Conservation (phyloP, 2,329 filamentous ascomycete genomes). For the Colletotrichum filicis region DNA sequence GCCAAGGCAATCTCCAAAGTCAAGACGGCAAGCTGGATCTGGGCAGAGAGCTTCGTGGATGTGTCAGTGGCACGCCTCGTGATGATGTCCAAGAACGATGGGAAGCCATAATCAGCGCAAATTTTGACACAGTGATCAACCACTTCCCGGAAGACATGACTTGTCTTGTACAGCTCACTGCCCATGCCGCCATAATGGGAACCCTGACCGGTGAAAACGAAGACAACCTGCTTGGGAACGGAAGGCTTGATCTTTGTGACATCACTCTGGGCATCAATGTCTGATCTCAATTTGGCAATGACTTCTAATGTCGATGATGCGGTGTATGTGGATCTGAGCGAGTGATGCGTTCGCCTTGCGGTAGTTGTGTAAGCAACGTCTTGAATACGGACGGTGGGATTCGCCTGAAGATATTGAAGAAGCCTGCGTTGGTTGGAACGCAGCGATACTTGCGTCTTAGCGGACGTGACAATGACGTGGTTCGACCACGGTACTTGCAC, state of each 20-base stretch:
- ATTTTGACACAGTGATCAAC: conserved; percentile 47
- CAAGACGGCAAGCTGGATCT: conserved; percentile 50
- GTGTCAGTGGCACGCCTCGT: conserved; percentile 25
- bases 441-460: not conserved
- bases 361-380: conserved; percentile 20
- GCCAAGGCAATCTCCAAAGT: conserved; percentile 46
- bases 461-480: conserved; percentile 1
- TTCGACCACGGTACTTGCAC: not conserved
- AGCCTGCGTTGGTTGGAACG: not conserved
- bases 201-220: conserved; percentile 52
- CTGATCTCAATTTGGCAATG: not conserved
- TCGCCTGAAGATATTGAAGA: not conserved
- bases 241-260: not conserved
- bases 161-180: conserved; percentile 39
- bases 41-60: not conserved
- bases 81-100: conserved; percentile 53
- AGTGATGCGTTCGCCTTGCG: conserved; percentile 6
- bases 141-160: conserved; percentile 43
- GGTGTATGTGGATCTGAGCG: not conserved
- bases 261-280: not conserved
- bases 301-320: not conserved
- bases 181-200: conserved; percentile 46
- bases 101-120: conserved; percentile 45
- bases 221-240: conserved; percentile 41
- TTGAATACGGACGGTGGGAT: not conserved